A percentile compares a stretch with the other conserved stretches of the same genome.
phyloP scores from a whole-genome alignment of 106 monocot genomes.

The Dendrobium chrysotoxum region DNA sequence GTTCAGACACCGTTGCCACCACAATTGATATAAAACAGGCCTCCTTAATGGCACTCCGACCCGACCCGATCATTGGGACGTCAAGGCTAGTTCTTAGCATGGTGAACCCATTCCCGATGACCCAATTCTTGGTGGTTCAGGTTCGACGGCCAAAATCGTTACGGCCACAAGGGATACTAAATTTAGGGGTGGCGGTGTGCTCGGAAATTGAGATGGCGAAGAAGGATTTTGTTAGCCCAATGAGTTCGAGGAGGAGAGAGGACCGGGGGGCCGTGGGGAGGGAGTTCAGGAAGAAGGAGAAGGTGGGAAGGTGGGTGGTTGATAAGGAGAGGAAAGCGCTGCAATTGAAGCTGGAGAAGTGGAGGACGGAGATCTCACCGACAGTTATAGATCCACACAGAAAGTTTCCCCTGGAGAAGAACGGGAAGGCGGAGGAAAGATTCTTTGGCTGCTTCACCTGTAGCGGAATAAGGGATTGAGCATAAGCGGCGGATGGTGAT shows the following conservation, averaged over 20 bases:
- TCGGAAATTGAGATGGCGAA: not conserved
- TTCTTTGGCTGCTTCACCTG: not conserved
- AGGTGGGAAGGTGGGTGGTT: not conserved
- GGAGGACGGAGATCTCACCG: not conserved
- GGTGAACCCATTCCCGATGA: not conserved
- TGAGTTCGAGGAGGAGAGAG: not conserved
- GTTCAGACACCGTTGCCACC: constrained; percentile 15
- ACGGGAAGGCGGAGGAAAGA: not conserved
- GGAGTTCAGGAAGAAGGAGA: not conserved
- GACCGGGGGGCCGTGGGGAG: not conserved
- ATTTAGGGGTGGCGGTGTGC: not conserved
- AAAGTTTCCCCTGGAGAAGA: not conserved
- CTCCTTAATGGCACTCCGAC: constrained; percentile 14
- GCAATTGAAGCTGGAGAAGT: not conserved
- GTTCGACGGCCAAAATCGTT: not conserved
- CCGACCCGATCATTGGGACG: constrained; percentile 33
- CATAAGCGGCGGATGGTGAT: no score
- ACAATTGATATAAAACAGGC: constrained; percentile 11
- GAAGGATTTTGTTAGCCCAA: not conserved
- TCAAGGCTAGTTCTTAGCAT: constrained; percentile 25
- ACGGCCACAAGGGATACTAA: not conserved
- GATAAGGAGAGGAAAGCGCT: not conserved
- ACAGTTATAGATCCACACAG: not conserved
- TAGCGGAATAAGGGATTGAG: not conserved
- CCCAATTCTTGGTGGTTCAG: not conserved